Evolutionary conservation across 768 basidiomycete species (phyloP).

Genomic region (Fomitopsis pulvina): DNA sequence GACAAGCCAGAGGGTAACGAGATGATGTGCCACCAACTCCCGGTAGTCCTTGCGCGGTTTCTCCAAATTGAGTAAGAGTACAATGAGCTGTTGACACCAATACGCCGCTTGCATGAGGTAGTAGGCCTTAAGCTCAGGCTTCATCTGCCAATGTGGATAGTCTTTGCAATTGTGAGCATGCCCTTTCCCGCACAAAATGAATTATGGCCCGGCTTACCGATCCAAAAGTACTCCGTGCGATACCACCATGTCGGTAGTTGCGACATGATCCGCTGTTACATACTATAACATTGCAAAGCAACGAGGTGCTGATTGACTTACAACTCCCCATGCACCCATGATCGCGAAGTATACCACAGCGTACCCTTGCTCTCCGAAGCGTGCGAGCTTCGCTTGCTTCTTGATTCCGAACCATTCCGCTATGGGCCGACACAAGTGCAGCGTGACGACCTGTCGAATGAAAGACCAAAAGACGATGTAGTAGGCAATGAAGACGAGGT

Average conservation of each 20-base stretch:
- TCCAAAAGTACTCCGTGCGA: slow-evolving; percentile 79
- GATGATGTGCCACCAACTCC: slow-evolving; percentile 85
- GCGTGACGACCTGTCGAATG: slow-evolving; percentile 66
- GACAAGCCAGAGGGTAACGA: slow-evolving; percentile 92
- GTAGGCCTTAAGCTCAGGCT: slow-evolving; percentile 78
- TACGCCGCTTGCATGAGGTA: slow-evolving; percentile 92
- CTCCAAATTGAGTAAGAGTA: slow-evolving; percentile 79
- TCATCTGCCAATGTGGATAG: slow-evolving; percentile 90
- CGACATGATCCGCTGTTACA: slow-evolving; percentile 68
- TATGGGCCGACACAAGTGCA: slow-evolving; percentile 59
- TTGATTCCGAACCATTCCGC: slow-evolving; percentile 68
- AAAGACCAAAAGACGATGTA: slow-evolving; percentile 88
- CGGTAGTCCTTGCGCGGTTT: slow-evolving; percentile 90
- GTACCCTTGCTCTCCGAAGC: slow-evolving; percentile 92
- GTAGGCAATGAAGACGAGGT: slow-evolving; percentile 75
- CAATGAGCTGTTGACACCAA: slow-evolving; percentile 91
- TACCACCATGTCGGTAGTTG: slow-evolving; percentile 84
- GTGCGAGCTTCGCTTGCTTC: slow-evolving; percentile 57
- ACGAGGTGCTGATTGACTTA: slow-evolving; percentile 33
- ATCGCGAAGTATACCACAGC: slow-evolving; percentile 72
- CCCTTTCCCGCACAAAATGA: not conserved
- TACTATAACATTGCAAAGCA: not conserved
- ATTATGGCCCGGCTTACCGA: slow-evolving; percentile 34
- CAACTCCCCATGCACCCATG: slow-evolving; percentile 72
- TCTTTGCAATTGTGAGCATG: slow-evolving; percentile 32